These are phyloP conservation scores for Penicillium rolfsii DNA, from an alignment of 2,329 filamentous ascomycete genomes.

Conservation along the genomic window DNA sequence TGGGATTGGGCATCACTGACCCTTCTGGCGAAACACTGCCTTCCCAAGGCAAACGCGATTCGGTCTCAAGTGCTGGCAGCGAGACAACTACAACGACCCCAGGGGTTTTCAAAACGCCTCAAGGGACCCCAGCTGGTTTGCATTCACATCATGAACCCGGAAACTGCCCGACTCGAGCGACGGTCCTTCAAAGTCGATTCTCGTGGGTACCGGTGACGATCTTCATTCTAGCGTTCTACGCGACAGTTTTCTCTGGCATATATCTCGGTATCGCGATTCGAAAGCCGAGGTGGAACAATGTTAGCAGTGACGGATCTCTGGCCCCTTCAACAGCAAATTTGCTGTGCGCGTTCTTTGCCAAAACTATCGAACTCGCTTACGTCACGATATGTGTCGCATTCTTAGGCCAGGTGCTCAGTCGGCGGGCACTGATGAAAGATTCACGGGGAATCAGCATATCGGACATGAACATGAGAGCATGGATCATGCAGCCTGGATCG, in stretches of 20 bases:
- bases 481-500: constrained; percentile 73
- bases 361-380: constrained; percentile 76
- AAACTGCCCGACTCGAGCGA: constrained; percentile 36
- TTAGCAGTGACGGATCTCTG: constrained; percentile 55
- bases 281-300: constrained; percentile 63
- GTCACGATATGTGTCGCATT: constrained; percentile 77
- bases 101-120: constrained; percentile 19
- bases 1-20: constrained; percentile 27
- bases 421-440: constrained; percentile 64
- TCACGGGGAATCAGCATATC: constrained; percentile 71
- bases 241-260: constrained; percentile 48
- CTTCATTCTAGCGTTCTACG: constrained; percentile 44
- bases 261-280: constrained; percentile 66
- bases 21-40: constrained; percentile 15
- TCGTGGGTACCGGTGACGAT: constrained; percentile 43
- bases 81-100: constrained; percentile 9
- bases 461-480: constrained; percentile 76
- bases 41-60: constrained; percentile 4
- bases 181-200: constrained; percentile 37
- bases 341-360: constrained; percentile 70
- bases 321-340: constrained; percentile 67
- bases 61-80: constrained; percentile 8
- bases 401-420: constrained; percentile 73
- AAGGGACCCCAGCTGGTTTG: constrained; percentile 13
- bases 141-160: constrained; percentile 8